These are phyloP conservation scores for Didymella pomorum DNA, from an alignment of 2,329 filamentous ascomycete genomes.

Conservation along the genomic window DNA sequence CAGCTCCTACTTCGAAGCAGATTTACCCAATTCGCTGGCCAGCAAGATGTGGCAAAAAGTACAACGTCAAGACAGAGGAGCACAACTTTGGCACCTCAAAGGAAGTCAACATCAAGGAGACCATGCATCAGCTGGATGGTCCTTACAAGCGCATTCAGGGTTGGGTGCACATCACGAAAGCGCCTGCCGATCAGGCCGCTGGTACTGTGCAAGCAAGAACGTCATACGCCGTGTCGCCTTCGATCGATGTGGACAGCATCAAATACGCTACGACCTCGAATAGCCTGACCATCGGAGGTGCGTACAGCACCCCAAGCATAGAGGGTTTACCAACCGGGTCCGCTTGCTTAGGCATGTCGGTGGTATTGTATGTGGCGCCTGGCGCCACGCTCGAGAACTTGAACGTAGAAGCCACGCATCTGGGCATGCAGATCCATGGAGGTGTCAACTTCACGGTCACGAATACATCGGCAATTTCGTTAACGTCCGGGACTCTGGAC, in stretches of 20 bases:
- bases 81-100: conserved; percentile 36
- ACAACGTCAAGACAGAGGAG: conserved; percentile 44
- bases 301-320: conserved; percentile 33
- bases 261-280: conserved; percentile 35
- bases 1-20: conserved; percentile 24
- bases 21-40: conserved; percentile 49
- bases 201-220: conserved; percentile 49
- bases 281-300: conserved; percentile 40
- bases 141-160: conserved; percentile 48
- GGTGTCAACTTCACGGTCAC: conserved; percentile 45
- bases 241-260: conserved; percentile 43
- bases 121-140: conserved; percentile 42
- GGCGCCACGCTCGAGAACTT: conserved; percentile 46
- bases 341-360: conserved; percentile 50
- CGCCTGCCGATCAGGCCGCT: conserved; percentile 43
- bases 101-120: conserved; percentile 41
- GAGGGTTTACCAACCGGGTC: conserved; percentile 34
- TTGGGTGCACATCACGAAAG: conserved; percentile 50
- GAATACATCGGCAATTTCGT: conserved; percentile 42
- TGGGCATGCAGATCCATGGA: conserved; percentile 50
- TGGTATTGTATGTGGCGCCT: conserved; percentile 49
- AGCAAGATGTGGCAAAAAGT: conserved; percentile 43
- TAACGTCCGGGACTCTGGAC: conserved; percentile 48
- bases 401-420: conserved; percentile 46
- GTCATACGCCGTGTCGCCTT: conserved; percentile 48